A percentile compares a stretch with the other conserved stretches of the same genome.
Conservation (phyloP, 148 eudicot genomes). For the Rheum nobile region DNA sequence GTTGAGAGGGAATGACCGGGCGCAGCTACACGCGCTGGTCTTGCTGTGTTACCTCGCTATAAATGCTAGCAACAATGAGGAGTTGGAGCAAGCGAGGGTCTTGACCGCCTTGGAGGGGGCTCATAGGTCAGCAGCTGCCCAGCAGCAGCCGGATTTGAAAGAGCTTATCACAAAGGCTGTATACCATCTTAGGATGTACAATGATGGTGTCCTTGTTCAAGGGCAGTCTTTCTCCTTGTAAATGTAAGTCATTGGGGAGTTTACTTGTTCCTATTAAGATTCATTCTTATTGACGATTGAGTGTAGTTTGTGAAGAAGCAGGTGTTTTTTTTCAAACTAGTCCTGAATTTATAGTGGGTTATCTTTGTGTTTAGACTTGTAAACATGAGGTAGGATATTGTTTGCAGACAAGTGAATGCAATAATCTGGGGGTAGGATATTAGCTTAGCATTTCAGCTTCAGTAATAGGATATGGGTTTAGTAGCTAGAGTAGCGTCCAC, state of each 20-base stretch:
- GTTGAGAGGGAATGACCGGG: slow-evolving; percentile 31
- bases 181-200: slow-evolving; percentile 41
- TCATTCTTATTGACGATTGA: background rate
- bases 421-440: background rate
- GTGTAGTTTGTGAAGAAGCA: background rate
- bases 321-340: background rate
- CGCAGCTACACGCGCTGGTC: slow-evolving; percentile 32
- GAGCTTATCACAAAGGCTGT: slow-evolving; percentile 40
- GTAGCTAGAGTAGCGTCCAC: too few relatives aligned
- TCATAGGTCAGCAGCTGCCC: slow-evolving; percentile 11
- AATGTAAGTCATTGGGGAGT: background rate
- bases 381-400: background rate
- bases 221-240: slow-evolving; percentile 11
- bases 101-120: slow-evolving; percentile 52
- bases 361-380: background rate
- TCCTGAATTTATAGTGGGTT: background rate
- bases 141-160: slow-evolving; percentile 30
- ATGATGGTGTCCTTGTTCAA: slow-evolving; percentile 22
- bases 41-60: slow-evolving; percentile 63
- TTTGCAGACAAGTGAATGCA: too few relatives aligned
- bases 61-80: slow-evolving; percentile 41
- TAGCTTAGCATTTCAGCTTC: too few relatives aligned
- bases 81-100: slow-evolving; percentile 40
- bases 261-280: background rate
- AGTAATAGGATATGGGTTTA: too few relatives aligned